Evolutionary conservation across 768 basidiomycete species (phyloP).

Genomic region (Pleurotus pulmonarius): DNA sequence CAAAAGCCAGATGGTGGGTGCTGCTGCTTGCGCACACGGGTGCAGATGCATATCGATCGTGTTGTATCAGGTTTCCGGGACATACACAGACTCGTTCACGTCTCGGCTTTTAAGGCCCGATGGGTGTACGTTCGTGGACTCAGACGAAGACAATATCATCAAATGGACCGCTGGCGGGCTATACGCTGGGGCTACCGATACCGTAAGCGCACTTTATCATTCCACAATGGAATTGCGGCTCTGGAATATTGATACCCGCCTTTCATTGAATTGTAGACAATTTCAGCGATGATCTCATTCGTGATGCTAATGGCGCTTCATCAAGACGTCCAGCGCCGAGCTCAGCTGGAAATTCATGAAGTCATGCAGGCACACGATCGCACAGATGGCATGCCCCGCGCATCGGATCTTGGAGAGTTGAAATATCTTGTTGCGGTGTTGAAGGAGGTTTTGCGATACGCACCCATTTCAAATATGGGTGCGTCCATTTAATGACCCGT

Average conservation of each 20-base stretch:
- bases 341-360: conserved; percentile 38
- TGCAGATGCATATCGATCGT: neutral
- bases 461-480: conserved; percentile 39
- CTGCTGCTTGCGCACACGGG: neutral
- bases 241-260: neutral
- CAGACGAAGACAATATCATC: conserved; percentile 40
- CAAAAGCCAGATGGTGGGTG: conserved; percentile 37
- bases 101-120: conserved; percentile 31
- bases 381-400: conserved; percentile 23
- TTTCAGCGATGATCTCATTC: conserved; percentile 43
- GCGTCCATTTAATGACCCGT: conserved; percentile 6
- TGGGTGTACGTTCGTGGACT: conserved; percentile 14
- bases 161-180: conserved; percentile 48
- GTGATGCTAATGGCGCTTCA: conserved; percentile 45
- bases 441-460: conserved; percentile 37
- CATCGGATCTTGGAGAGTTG: conserved; percentile 23
- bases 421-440: conserved; percentile 31
- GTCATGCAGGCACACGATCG: neutral
- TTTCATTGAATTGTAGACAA: conserved; percentile 29
- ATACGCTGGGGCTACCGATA: conserved; percentile 44
- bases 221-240: neutral
- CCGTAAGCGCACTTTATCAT: conserved; percentile 21
- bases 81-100: conserved; percentile 39
- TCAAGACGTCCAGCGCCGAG: conserved; percentile 34
- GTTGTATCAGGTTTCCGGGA: conserved; percentile 23